Base-by-base conservation (phyloP, 805 yeast genomes). In the Saturnispora diversa region DNA sequence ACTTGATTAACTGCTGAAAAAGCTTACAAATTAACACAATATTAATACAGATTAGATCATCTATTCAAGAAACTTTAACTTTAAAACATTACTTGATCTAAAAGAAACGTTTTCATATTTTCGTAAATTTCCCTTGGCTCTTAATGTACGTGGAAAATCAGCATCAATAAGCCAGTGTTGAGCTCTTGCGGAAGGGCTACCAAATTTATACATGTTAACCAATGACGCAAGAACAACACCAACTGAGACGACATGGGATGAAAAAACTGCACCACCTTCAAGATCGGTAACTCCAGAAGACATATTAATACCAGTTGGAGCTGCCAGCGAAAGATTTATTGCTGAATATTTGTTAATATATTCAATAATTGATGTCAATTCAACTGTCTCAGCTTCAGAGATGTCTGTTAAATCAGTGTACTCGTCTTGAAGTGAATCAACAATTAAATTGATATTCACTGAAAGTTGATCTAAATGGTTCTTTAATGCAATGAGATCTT, bases 381-480 rank as follows among this genome's bases (percentile, higher is more conserved):
- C 50, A 19, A 59, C 51, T 16, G 68, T 48, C 38, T 74, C 79
- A 34, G 58, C 58, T 12, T 62, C 68, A 37, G 62, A 65, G 29
- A 80, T 58, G 55, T 83, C 92, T 24, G 70, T 70, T 38, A 84
- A 59, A 40, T 74, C 81, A 19, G 76, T 72, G 50, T 84, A 92
- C 48, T 75, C 80, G 1, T 95, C 96, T 55, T 84, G 95, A 50
- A 87, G 65, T 1, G 87, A 92, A 58, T 87, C 97, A 15, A 87
- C 54, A 8, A 86, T 72, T 44, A 87, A 65, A 54, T 86, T 95
- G 12, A 84, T 75, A 0, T 33, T 80, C 83, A 15, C 24, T 31
- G 29, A 77, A 61, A 42, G 71, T 70, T 10, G 56, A 58, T 42
- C 54, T 65, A 54, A 66, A 62, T 32, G 54, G 70, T 35, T 44